Evolutionary conservation across 2,329 filamentous ascomycete species (phyloP).

Genomic region (Teratosphaeriaceae sp.): DNA sequence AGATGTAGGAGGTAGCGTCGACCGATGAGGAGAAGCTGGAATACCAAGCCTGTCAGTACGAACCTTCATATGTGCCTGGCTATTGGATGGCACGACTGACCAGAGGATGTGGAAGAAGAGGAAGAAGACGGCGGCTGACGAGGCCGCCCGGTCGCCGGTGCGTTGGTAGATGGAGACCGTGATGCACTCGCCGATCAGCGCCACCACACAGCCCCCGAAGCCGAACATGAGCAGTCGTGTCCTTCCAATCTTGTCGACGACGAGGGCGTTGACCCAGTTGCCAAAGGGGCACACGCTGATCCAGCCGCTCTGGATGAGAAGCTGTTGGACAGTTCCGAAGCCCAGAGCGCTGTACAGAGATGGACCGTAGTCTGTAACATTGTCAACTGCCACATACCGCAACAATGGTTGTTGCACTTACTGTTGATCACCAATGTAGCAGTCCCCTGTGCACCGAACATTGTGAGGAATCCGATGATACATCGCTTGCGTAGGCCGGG

Average conservation of each 20-base stretch:
- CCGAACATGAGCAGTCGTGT: slow-evolving; percentile 3
- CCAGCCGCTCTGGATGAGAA: slow-evolving; percentile 5
- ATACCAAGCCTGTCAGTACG: not conserved
- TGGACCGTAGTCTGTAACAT: not conserved
- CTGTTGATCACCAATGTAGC: not conserved
- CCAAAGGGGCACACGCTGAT: slow-evolving; percentile 3
- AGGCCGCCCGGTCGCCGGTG: not conserved
- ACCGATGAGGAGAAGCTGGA: slow-evolving; percentile 19
- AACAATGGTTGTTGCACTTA: not conserved
- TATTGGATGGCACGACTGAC: not conserved
- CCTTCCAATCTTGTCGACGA: not conserved
- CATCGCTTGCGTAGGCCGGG: not conserved
- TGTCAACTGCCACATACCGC: not conserved
- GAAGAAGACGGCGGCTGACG: slow-evolving; percentile 6
- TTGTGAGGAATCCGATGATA: not conserved
- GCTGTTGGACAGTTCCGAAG: not conserved
- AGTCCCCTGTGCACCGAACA: not conserved
- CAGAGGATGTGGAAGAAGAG: slow-evolving; percentile 11
- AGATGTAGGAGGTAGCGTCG: slow-evolving; percentile 27
- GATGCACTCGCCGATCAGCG: slow-evolving; percentile 4
- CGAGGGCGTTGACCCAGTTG: not conserved
- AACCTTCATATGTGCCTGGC: too few relatives aligned
- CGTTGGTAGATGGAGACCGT: slow-evolving; percentile 3
- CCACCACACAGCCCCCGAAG: slow-evolving; percentile 4
- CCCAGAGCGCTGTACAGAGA: not conserved